phyloP scores from a whole-genome alignment of 129 eudicot species.

The Tagetes erecta region DNA sequence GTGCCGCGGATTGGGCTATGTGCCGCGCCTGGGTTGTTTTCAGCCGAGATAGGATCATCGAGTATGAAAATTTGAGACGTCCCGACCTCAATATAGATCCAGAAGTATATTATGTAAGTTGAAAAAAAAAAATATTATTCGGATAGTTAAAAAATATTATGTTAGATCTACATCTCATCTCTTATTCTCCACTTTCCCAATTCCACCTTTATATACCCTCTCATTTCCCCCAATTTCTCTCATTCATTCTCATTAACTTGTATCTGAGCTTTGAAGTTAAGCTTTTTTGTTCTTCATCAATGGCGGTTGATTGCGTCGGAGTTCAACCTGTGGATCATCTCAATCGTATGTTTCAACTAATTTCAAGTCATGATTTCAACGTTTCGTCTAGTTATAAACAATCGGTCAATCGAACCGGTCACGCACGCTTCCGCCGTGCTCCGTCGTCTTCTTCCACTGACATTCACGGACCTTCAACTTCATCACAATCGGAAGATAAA shows the following conservation, averaged over 20 bases:
- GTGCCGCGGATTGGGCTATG: too few relatives aligned
- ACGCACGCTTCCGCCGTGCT: conserved; percentile 82
- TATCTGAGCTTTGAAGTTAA: not conserved
- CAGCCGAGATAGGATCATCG: too few relatives aligned
- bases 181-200: conserved; percentile 24
- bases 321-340: conserved; percentile 31
- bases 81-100: too few relatives aligned
- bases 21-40: too few relatives aligned
- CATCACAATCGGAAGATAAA: conserved; percentile 30
- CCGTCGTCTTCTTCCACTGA: conserved; percentile 28
- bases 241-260: conserved; percentile 6
- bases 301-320: conserved; percentile 42
- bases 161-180: conserved; percentile 37
- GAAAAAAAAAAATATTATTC: too few relatives aligned
- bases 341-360: conserved; percentile 26
- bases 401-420: conserved; percentile 58
- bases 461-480: conserved; percentile 30
- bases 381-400: conserved; percentile 33
- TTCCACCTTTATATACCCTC: conserved; percentile 15
- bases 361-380: conserved; percentile 30
- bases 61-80: too few relatives aligned
- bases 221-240: not conserved
- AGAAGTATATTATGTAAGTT: too few relatives aligned
- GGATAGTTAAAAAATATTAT: too few relatives aligned
- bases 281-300: conserved; percentile 1